These are phyloP conservation scores for Crinitomyces ghanaensis DNA, from an alignment of 805 yeast genomes.

Conservation along the genomic window DNA sequence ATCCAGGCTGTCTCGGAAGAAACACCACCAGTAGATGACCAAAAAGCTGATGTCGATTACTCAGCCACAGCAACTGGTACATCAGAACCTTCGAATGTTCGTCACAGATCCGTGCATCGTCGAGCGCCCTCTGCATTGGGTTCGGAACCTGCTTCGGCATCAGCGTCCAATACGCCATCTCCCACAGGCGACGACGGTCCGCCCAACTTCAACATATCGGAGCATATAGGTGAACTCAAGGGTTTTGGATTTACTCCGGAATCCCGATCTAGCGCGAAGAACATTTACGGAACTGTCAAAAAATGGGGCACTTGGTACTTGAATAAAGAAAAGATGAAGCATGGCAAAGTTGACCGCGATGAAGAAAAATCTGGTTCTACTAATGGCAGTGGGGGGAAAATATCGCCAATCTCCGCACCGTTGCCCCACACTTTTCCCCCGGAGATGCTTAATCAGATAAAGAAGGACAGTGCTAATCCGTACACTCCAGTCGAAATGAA, in stretches of 20 bases:
- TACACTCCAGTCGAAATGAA: conserved; percentile 17
- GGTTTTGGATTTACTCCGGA: conserved; percentile 9
- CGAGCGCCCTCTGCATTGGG: background rate
- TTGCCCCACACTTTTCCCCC: conserved; percentile 21
- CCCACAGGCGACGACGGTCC: conserved; percentile 1
- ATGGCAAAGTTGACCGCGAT: background rate
- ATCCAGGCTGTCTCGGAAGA: background rate
- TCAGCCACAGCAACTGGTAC: conserved; percentile 7
- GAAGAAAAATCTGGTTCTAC: background rate
- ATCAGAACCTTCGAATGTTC: conserved; percentile 6
- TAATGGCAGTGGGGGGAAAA: background rate
- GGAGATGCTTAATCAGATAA: conserved; percentile 15
- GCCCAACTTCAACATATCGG: conserved; percentile 6
- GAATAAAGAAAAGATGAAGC: conserved; percentile 5
- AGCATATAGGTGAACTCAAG: conserved; percentile 15
- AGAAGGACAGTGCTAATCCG: conserved; percentile 10
- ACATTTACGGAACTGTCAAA: conserved; percentile 16
- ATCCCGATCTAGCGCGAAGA: conserved; percentile 4
- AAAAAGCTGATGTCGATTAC: background rate
- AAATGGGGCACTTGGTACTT: conserved; percentile 21
- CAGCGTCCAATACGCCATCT: background rate
- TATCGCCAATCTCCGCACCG: conserved; percentile 15
- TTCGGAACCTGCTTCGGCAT: background rate
- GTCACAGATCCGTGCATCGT: conserved; percentile 6
- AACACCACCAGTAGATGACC: background rate